These are phyloP conservation scores for Lycium barbarum DNA, from an alignment of 257 asterid species.

Conservation along the genomic window DNA sequence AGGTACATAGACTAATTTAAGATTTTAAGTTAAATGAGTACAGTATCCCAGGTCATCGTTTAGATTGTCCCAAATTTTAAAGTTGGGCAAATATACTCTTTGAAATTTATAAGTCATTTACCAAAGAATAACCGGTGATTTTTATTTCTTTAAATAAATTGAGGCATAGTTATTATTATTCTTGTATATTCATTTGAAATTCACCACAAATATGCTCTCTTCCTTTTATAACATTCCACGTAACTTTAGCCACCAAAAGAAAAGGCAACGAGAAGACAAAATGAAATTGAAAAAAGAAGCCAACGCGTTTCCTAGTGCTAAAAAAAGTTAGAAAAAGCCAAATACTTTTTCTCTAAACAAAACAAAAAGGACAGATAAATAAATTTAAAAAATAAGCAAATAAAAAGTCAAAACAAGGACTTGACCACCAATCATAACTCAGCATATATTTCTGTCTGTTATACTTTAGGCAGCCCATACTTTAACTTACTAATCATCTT, in stretches of 20 bases:
- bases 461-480: not conserved
- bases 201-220: not conserved
- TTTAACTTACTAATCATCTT: no score
- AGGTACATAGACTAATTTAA: no score
- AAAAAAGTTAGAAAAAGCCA: not conserved
- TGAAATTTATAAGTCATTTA: no score
- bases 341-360: not conserved
- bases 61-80: no score
- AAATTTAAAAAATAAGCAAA: not conserved
- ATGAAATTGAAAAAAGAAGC: not conserved
- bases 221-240: not conserved
- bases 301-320: conserved; percentile 25
- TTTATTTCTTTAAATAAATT: no score
- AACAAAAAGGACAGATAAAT: not conserved
- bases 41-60: no score
- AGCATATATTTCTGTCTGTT: conserved; percentile 23
- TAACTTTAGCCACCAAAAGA: not conserved
- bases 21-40: no score
- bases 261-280: conserved; percentile 19
- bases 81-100: no score
- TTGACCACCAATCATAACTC: conserved; percentile 28
- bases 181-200: no score
- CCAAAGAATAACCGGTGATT: no score
- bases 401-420: not conserved
- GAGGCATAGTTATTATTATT: no score